Evolutionary conservation across 2,329 filamentous ascomycete species (phyloP).

Genomic region (Talaromyces sp.): DNA sequence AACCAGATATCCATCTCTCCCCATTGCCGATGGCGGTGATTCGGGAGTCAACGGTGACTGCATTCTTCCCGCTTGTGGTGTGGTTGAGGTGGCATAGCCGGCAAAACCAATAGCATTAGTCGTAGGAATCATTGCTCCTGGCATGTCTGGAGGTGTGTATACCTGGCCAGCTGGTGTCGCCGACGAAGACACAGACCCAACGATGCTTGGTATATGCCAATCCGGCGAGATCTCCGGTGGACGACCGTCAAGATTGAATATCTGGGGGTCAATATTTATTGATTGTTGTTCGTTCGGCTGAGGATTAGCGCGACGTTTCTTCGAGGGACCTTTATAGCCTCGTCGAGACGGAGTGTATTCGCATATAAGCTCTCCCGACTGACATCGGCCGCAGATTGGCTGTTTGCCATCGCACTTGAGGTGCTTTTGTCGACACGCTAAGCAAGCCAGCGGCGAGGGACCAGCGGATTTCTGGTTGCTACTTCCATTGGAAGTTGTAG

Average conservation of each 20-base stretch:
- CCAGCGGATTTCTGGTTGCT: slow-evolving; percentile 26
- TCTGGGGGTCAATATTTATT: slow-evolving; percentile 49
- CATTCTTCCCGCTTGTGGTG: background rate
- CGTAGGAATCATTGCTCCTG: background rate
- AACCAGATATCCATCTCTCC: slow-evolving; percentile 42
- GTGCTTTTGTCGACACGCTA: slow-evolving; percentile 56
- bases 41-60: slow-evolving; percentile 36
- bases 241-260: slow-evolving; percentile 22
- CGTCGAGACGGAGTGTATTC: slow-evolving; percentile 70
- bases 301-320: slow-evolving; percentile 41
- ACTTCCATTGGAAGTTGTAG: slow-evolving; percentile 11
- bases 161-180: slow-evolving; percentile 18
- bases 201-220: slow-evolving; percentile 31
- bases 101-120: background rate
- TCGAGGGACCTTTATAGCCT: slow-evolving; percentile 68
- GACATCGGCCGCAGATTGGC: slow-evolving; percentile 65
- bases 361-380: slow-evolving; percentile 57
- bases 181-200: slow-evolving; percentile 22
- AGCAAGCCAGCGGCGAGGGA: slow-evolving; percentile 46
- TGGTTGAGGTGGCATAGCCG: background rate
- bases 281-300: slow-evolving; percentile 41
- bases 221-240: slow-evolving; percentile 38
- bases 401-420: slow-evolving; percentile 70
- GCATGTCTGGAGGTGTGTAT: slow-evolving; percentile 6
- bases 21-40: slow-evolving; percentile 28